Conservation (phyloP, 73 alveolate genomes). For the Effrenium voratum region DNA sequence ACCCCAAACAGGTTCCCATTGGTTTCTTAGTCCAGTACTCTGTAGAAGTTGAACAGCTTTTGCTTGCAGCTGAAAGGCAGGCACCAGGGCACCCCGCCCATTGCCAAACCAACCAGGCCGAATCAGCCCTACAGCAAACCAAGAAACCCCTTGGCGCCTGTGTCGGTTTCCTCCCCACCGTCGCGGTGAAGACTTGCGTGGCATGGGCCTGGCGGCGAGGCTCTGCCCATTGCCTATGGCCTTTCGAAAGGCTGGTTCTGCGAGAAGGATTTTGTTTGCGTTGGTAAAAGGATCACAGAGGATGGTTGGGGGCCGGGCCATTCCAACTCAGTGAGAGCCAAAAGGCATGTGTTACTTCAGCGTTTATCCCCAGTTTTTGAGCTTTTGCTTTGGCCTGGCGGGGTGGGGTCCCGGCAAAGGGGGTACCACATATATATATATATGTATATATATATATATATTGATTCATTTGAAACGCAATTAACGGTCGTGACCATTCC, state of each 20-base stretch:
- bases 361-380: not conserved
- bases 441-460: no score
- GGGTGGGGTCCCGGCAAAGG: no score
- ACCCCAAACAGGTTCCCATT: not conserved
- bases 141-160: constrained; percentile 13
- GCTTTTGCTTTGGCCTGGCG: not conserved
- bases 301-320: not conserved
- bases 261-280: not conserved
- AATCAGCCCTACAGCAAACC: no score
- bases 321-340: not conserved
- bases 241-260: not conserved
- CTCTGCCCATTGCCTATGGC: not conserved
- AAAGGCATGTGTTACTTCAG: not conserved
- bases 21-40: not conserved
- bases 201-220: not conserved
- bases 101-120: not conserved
- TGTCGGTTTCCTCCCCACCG: constrained; percentile 77
- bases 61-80: not conserved
- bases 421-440: no score
- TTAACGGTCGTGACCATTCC: no score
- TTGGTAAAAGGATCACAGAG: not conserved
- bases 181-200: constrained; percentile 70
- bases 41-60: not conserved
- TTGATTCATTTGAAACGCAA: no score
- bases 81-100: not conserved